Conservation (phyloP, 345 rosid species). For the Trapa incisa region DNA sequence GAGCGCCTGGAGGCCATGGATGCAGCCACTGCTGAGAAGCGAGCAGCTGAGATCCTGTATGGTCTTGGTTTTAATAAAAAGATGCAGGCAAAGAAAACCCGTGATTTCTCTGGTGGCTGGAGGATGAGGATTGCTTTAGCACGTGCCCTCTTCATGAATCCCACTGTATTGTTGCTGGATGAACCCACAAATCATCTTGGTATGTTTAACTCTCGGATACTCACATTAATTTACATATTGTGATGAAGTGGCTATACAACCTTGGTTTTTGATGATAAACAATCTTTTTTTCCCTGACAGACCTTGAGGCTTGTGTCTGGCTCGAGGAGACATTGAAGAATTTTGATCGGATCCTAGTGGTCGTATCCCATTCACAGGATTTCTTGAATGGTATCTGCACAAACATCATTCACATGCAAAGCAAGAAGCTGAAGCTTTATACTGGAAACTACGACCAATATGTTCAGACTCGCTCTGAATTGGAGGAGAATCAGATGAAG, state of each 20-base stretch:
- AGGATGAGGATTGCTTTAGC: constrained; percentile 99
- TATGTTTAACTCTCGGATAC: constrained; percentile 9
- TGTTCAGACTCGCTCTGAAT: constrained; percentile 82
- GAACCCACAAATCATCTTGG: constrained; percentile 98
- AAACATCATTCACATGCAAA: constrained; percentile 97
- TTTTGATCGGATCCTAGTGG: constrained; percentile 85
- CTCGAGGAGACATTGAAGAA: constrained; percentile 85
- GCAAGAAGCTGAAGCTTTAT: constrained; percentile 60
- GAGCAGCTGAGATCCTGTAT: constrained; percentile 90
- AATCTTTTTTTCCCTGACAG: constrained; percentile 26
- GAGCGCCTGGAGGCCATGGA: constrained; percentile 89
- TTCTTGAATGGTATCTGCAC: constrained; percentile 95
- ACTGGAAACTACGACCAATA: constrained; percentile 94
- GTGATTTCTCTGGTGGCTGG: constrained; percentile 99
- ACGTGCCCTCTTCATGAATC: constrained; percentile 90
- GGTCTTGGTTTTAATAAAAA: constrained; percentile 91
- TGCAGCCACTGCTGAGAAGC: constrained; percentile 92
- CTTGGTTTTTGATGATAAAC: not conserved
- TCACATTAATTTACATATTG: not conserved
- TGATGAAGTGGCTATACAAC: too few species aligned
- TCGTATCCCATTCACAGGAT: constrained; percentile 94
- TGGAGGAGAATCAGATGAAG: constrained; percentile 99
- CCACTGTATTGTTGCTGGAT: constrained; percentile 86
- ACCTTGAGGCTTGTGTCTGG: constrained; percentile 99
- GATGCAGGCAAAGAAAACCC: constrained; percentile 88